These are phyloP conservation scores for Eimeria falciformis DNA, from an alignment of 169 alveolate species.

Conservation along the genomic window DNA sequence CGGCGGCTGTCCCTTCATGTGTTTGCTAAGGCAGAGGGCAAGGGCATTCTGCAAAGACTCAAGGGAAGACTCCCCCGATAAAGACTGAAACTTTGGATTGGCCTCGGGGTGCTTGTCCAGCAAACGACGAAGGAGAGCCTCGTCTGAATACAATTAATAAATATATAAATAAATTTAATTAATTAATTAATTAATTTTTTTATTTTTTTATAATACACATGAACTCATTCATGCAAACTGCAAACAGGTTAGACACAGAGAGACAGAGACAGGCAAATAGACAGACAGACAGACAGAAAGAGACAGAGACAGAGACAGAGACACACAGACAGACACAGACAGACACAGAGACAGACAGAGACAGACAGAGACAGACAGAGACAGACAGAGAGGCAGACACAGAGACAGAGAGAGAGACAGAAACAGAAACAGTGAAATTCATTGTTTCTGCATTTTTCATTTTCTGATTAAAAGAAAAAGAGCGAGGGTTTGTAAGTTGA, in stretches of 20 bases:
- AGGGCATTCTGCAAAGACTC: slow-evolving; percentile 21
- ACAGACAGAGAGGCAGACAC: not conserved
- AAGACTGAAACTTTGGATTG: slow-evolving; percentile 78
- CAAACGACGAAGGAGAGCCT: slow-evolving; percentile 81
- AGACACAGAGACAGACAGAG: not conserved
- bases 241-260: not conserved
- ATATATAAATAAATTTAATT: not conserved
- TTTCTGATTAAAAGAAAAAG: too few relatives aligned
- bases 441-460: too few relatives aligned
- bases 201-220: not conserved
- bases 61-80: not conserved
- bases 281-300: not conserved
- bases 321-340: not conserved
- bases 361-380: not conserved
- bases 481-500: too few relatives aligned
- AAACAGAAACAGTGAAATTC: not conserved
- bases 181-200: not conserved
- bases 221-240: not conserved
- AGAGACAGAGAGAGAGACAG: not conserved
- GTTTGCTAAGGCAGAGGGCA: slow-evolving; percentile 15
- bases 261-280: not conserved
- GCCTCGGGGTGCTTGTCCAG: slow-evolving; percentile 83
- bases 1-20: not conserved
- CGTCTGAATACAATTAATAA: slow-evolving; percentile 73
- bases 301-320: not conserved